Evolutionary conservation across 805 yeast genomes (phyloP).

Genomic region (Debaryomyces prosopidis): DNA sequence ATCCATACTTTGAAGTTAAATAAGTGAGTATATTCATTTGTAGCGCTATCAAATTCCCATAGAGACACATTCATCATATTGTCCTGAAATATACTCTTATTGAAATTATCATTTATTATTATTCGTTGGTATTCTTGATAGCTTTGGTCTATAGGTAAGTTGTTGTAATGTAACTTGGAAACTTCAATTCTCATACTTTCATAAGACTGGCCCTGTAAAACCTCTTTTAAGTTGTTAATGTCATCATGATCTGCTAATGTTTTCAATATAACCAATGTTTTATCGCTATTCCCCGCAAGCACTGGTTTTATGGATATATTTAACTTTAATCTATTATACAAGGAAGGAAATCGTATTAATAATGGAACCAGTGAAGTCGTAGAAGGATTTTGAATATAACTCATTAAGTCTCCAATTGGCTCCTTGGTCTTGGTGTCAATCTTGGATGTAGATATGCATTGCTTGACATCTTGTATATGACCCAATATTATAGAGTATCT

Average conservation of each 20-base stretch:
- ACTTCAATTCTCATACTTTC: constrained; percentile 18
- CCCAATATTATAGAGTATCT: constrained; percentile 21
- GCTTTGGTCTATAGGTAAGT: constrained; percentile 25
- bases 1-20: constrained; percentile 31
- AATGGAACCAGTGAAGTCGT: constrained; percentile 23
- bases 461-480: constrained; percentile 16
- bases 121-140: constrained; percentile 19
- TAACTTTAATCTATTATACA: constrained; percentile 26
- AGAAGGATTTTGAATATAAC: constrained; percentile 26
- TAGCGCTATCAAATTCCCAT: constrained; percentile 22
- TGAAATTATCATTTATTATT: constrained; percentile 28
- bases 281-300: constrained; percentile 3
- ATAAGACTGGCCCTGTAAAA: constrained; percentile 8
- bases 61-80: constrained; percentile 21
- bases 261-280: constrained; percentile 34
- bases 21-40: constrained; percentile 13
- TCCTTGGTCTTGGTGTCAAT: constrained; percentile 15
- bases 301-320: constrained; percentile 23
- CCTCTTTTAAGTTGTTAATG: constrained; percentile 9
- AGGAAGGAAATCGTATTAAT: constrained; percentile 26
- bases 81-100: constrained; percentile 12
- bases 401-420: constrained; percentile 14
- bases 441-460: constrained; percentile 20
- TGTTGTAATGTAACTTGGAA: constrained; percentile 27
- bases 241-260: constrained; percentile 17